Percentiles rank a stretch among this genome's conserved stretches.
Evolutionary conservation across 1,284 basidiomycete species (phyloP).

Genomic region (Naganishia sp.): DNA sequence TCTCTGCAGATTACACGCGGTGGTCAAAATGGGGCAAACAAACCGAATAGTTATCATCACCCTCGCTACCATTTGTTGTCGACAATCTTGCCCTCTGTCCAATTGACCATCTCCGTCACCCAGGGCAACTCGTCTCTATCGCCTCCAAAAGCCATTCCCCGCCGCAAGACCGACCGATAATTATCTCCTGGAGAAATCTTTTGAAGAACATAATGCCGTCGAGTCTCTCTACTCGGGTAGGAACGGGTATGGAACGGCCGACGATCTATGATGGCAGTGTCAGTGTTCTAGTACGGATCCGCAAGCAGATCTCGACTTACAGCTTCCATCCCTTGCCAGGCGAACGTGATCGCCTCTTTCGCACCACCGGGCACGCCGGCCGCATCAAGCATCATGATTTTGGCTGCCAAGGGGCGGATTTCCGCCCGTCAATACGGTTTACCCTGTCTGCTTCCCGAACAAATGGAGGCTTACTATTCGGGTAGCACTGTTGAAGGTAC

Average conservation of each 20-base stretch:
- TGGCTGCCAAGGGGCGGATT: slow-evolving; percentile 28
- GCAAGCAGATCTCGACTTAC: slow-evolving; percentile 7
- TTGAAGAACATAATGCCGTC: slow-evolving; percentile 33
- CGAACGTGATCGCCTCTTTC: slow-evolving; percentile 37
- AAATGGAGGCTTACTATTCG: slow-evolving; percentile 12
- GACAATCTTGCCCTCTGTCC: slow-evolving; percentile 12
- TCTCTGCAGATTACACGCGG: too few relatives aligned
- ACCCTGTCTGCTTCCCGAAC: not conserved
- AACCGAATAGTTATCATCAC: not conserved
- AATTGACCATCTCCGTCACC: slow-evolving; percentile 37
- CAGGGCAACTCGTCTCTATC: slow-evolving; percentile 35
- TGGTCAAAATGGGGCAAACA: too few relatives aligned
- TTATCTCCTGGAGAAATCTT: slow-evolving; percentile 35
- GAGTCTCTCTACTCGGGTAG: slow-evolving; percentile 36
- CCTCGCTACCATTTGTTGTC: slow-evolving; percentile 22
- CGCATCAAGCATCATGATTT: slow-evolving; percentile 36
- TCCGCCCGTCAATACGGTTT: not conserved
- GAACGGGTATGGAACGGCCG: slow-evolving; percentile 38
- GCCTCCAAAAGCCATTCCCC: slow-evolving; percentile 39
- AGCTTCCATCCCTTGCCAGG: slow-evolving; percentile 38
- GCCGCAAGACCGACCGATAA: slow-evolving; percentile 33
- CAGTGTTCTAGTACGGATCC: too few relatives aligned
- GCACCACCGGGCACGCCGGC: slow-evolving; percentile 36
- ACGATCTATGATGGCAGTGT: too few relatives aligned
- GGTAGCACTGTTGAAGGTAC: slow-evolving; percentile 33